These are phyloP conservation scores for Aphelidium insulamus DNA, from an alignment of 371 early-diverging fungal species.

Conservation along the genomic window DNA sequence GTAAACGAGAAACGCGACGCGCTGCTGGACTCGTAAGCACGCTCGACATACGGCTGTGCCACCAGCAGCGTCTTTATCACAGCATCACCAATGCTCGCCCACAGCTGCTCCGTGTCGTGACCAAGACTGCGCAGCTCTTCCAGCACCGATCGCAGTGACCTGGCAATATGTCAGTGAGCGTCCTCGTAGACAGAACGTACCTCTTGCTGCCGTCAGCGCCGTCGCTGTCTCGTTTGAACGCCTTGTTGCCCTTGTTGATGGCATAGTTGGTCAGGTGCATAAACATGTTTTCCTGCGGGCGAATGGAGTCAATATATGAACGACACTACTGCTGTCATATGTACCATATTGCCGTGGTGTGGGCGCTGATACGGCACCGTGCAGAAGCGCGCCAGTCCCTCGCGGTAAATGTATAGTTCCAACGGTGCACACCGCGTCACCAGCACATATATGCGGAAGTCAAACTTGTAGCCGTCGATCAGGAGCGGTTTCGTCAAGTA, in stretches of 20 bases:
- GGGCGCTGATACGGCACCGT: conserved; percentile 17
- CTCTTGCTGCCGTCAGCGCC: conserved; percentile 15
- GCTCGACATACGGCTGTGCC: too few relatives aligned
- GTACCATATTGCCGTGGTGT: not conserved
- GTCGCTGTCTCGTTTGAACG: conserved; percentile 9
- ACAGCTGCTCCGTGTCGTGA: too few relatives aligned
- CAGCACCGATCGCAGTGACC: conserved; percentile 19
- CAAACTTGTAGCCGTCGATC: conserved; percentile 24
- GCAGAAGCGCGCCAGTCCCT: conserved; percentile 25
- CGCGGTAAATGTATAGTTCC: conserved; percentile 17
- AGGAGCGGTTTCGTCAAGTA: conserved; percentile 18
- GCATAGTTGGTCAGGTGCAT: conserved; percentile 34
- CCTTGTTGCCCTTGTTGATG: conserved; percentile 19
- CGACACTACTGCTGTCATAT: not conserved
- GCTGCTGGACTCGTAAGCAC: too few relatives aligned
- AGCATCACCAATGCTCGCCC: too few relatives aligned
- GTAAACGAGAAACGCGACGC: too few relatives aligned
- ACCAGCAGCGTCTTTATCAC: too few relatives aligned
- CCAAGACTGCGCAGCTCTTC: too few relatives aligned
- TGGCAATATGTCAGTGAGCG: too few relatives aligned
- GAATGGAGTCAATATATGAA: not conserved
- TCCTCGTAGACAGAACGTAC: conserved; percentile 6
- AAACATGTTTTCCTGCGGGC: conserved; percentile 8
- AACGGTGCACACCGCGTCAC: conserved; percentile 20
- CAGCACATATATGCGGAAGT: conserved; percentile 23